phyloP scores from a whole-genome alignment of 1,284 basidiomycete species.

The Albatrellus sp. region DNA sequence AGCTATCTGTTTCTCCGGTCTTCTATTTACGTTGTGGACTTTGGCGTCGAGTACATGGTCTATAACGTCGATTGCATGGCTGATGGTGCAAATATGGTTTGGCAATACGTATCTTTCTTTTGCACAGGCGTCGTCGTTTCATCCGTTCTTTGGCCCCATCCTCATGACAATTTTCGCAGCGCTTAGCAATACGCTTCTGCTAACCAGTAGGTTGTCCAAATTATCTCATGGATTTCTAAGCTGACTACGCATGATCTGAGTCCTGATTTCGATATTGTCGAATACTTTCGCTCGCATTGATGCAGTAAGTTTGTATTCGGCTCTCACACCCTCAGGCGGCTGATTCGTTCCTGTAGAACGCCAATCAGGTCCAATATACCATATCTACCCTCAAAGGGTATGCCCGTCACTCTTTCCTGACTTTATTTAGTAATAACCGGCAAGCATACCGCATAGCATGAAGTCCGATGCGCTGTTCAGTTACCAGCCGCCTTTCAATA shows the following conservation, averaged over 20 bases:
- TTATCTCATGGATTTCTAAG: neutral
- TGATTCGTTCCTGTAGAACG: constrained; percentile 39
- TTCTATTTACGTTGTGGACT: constrained; percentile 53
- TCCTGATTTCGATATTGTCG: constrained; percentile 78
- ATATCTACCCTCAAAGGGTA: constrained; percentile 84
- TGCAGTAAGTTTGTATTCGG: constrained; percentile 33
- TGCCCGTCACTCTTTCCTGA: constrained; percentile 12
- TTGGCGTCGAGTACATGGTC: constrained; percentile 40
- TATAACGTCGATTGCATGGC: constrained; percentile 62
- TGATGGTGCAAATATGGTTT: constrained; percentile 78
- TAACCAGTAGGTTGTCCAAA: constrained; percentile 49
- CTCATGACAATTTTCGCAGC: constrained; percentile 81
- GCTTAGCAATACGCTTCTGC: constrained; percentile 64
- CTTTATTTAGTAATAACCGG: no score
- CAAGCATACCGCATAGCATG: constrained; percentile 33
- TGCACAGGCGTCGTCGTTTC: constrained; percentile 60
- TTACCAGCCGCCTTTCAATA: constrained; percentile 80
- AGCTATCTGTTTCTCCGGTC: constrained; percentile 74
- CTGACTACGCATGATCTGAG: constrained; percentile 23
- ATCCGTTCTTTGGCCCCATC: constrained; percentile 75
- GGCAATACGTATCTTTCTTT: constrained; percentile 71
- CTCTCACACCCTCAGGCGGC: neutral
- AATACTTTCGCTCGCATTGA: constrained; percentile 78
- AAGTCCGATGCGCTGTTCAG: constrained; percentile 86
- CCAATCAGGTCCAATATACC: constrained; percentile 75